These are phyloP conservation scores for Mortierella sp. DNA, from an alignment of 371 early-diverging fungal species.

Conservation along the genomic window DNA sequence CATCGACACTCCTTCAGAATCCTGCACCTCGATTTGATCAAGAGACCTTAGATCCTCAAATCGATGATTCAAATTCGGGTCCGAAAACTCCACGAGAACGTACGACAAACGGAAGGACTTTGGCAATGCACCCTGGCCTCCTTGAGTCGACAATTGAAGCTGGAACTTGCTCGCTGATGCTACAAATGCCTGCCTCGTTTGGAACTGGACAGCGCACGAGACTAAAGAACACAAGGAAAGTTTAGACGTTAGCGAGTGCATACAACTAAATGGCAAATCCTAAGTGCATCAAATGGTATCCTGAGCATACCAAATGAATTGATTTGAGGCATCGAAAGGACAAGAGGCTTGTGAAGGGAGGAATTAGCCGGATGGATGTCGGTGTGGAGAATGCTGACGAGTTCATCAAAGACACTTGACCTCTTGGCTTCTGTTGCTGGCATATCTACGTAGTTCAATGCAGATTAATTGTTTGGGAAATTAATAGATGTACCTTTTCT, in stretches of 20 bases:
- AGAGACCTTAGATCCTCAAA: slow-evolving; percentile 54
- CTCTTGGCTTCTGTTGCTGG: slow-evolving; percentile 42
- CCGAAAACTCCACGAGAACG: slow-evolving; percentile 70
- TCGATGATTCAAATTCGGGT: slow-evolving; percentile 56
- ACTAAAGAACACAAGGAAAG: slow-evolving; percentile 20
- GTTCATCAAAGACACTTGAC: slow-evolving; percentile 54
- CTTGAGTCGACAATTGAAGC: slow-evolving; percentile 37
- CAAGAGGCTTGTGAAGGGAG: slow-evolving; percentile 49
- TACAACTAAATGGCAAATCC: neutral
- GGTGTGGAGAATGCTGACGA: slow-evolving; percentile 57
- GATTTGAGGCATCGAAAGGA: slow-evolving; percentile 80
- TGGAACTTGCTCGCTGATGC: slow-evolving; percentile 50
- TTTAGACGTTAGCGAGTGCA: neutral
- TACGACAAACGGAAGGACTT: slow-evolving; percentile 60
- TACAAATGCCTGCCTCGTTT: slow-evolving; percentile 43
- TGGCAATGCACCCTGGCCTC: slow-evolving; percentile 59
- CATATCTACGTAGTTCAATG: slow-evolving; percentile 30
- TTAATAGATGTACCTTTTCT: neutral
- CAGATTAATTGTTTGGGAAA: neutral
- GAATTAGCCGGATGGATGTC: slow-evolving; percentile 40
- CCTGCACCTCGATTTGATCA: slow-evolving; percentile 8
- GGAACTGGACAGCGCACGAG: slow-evolving; percentile 66
- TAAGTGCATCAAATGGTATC: neutral
- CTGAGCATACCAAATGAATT: slow-evolving; percentile 69
- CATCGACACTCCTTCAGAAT: slow-evolving; percentile 5